Evolutionary conservation across 768 basidiomycete species (phyloP).

Genomic region (Leccinellum albellum): DNA sequence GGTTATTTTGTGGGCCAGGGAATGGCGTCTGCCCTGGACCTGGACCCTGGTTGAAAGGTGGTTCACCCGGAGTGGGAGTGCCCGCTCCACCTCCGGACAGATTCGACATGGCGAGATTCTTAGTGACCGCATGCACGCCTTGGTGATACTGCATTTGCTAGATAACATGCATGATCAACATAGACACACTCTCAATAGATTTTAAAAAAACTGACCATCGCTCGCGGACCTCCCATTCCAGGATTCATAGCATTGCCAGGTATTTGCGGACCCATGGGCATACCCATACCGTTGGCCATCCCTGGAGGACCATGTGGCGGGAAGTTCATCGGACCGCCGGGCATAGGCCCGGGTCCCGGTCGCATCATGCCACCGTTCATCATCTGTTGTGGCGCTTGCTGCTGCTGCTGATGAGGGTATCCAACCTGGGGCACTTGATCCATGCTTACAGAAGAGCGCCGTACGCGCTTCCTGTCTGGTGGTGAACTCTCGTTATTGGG

Average conservation of each 20-base stretch:
- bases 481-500: conserved; percentile 53
- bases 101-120: conserved; percentile 29
- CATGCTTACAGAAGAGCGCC: conserved; percentile 44
- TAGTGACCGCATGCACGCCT: conserved; percentile 36
- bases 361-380: conserved; percentile 41
- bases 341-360: conserved; percentile 28
- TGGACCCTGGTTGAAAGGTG: conserved; percentile 35
- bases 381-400: conserved; percentile 36
- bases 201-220: conserved; percentile 23
- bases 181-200: not conserved
- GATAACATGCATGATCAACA: conserved; percentile 17
- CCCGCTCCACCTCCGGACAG: conserved; percentile 34
- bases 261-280: conserved; percentile 34
- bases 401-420: conserved; percentile 33
- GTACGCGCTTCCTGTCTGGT: conserved; percentile 51
- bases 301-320: conserved; percentile 27
- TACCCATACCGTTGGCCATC: conserved; percentile 33
- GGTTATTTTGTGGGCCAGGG: conserved; percentile 30
- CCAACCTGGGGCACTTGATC: conserved; percentile 41
- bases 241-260: conserved; percentile 33
- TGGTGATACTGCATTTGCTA: conserved; percentile 34
- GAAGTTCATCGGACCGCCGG: conserved; percentile 36
- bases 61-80: conserved; percentile 47
- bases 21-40: conserved; percentile 32
- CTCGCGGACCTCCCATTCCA: conserved; percentile 32